These are phyloP conservation scores for Aspergillus ibericus DNA, from an alignment of 2,329 filamentous ascomycete species.

Conservation along the genomic window DNA sequence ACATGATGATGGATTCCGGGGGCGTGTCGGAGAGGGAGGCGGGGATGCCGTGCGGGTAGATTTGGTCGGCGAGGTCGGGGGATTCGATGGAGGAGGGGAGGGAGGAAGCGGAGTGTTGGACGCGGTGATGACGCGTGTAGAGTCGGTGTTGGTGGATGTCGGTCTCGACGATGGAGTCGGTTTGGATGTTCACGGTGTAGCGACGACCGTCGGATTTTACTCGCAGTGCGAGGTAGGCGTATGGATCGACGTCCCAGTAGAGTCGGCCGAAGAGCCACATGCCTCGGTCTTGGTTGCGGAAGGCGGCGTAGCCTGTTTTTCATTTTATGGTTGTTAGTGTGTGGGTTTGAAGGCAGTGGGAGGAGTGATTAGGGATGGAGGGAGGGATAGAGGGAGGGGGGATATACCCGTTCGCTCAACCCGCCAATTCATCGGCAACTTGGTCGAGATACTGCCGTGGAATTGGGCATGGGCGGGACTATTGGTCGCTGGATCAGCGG, in stretches of 20 bases:
- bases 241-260: slow-evolving; percentile 87
- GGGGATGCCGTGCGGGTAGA: slow-evolving; percentile 33
- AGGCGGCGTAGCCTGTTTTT: slow-evolving; percentile 79
- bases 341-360: too few relatives aligned
- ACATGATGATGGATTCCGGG: slow-evolving; percentile 36
- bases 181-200: slow-evolving; percentile 95
- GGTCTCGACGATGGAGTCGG: slow-evolving; percentile 88
- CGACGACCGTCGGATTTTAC: slow-evolving; percentile 87
- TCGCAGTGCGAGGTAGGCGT: slow-evolving; percentile 80
- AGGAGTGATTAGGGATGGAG: neutral
- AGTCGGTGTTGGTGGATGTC: slow-evolving; percentile 94
- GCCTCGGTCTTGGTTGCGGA: slow-evolving; percentile 75
- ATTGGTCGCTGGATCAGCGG: slow-evolving; percentile 43
- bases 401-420: slow-evolving; percentile 42
- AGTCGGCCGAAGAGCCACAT: slow-evolving; percentile 81
- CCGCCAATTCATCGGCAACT: slow-evolving; percentile 67
- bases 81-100: too few relatives aligned
- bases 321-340: slow-evolving; percentile 2
- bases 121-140: slow-evolving; percentile 52
- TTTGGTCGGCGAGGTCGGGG: slow-evolving; percentile 20
- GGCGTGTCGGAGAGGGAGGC: slow-evolving; percentile 41
- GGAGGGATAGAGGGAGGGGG: neutral
- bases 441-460: slow-evolving; percentile 82
- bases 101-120: slow-evolving; percentile 17
- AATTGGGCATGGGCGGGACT: slow-evolving; percentile 71